phyloP scores from a whole-genome alignment of 2,329 filamentous ascomycete species.

The Talaromyces verruculosus region DNA sequence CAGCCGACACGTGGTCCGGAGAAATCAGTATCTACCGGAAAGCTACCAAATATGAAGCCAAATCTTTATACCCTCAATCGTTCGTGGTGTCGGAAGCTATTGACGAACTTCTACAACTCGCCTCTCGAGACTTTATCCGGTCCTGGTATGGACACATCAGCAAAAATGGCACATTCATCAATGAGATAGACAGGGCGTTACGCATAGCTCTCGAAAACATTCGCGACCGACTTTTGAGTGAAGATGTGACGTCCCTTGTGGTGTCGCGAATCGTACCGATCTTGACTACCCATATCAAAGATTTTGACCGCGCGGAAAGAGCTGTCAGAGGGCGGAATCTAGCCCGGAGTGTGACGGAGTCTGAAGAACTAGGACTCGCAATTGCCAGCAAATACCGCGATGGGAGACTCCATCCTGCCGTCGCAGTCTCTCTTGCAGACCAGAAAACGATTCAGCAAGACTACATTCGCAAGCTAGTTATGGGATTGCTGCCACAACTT shows the following conservation, averaged over 20 bases:
- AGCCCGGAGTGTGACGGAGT: slow-evolving; percentile 88
- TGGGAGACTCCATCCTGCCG: slow-evolving; percentile 84
- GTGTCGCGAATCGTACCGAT: slow-evolving; percentile 84
- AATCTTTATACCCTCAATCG: slow-evolving; percentile 72
- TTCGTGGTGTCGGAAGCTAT: slow-evolving; percentile 75
- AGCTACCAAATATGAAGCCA: slow-evolving; percentile 65
- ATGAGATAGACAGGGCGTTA: slow-evolving; percentile 81
- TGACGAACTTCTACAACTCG: slow-evolving; percentile 72
- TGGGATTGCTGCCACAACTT: slow-evolving; percentile 69
- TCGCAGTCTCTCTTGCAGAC: slow-evolving; percentile 78
- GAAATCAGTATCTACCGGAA: slow-evolving; percentile 67
- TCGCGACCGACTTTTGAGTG: slow-evolving; percentile 67
- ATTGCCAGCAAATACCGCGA: slow-evolving; percentile 93
- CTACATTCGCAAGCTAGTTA: slow-evolving; percentile 74
- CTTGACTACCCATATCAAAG: slow-evolving; percentile 80
- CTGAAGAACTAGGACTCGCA: slow-evolving; percentile 89
- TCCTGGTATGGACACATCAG: slow-evolving; percentile 91
- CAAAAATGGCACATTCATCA: slow-evolving; percentile 72
- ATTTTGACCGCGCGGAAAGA: slow-evolving; percentile 88
- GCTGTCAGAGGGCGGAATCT: slow-evolving; percentile 83
- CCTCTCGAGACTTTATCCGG: slow-evolving; percentile 79
- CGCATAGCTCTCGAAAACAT: slow-evolving; percentile 70
- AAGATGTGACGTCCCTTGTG: slow-evolving; percentile 80
- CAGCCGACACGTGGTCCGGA: slow-evolving; percentile 63
- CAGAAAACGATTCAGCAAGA: slow-evolving; percentile 83